Evolutionary conservation across 345 rosid genomes (phyloP).

Genomic region (Eucalyptus regnans): DNA sequence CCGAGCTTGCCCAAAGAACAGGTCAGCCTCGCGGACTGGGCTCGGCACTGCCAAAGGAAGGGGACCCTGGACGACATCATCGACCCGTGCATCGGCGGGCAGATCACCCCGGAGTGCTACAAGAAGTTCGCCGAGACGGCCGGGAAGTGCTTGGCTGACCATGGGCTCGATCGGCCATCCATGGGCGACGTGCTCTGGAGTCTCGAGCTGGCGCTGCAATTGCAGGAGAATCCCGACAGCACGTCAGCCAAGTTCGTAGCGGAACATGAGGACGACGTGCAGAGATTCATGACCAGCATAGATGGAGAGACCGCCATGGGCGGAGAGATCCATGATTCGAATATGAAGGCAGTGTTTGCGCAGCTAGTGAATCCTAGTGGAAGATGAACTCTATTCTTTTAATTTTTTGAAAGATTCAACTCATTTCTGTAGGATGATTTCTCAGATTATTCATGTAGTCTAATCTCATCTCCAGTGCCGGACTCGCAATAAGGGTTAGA

Average conservation of each 20-base stretch:
- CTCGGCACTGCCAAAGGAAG: conserved; percentile 16
- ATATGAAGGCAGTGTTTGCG: conserved; percentile 3
- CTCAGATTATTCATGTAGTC: not conserved
- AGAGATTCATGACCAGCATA: not conserved
- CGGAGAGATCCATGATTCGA: not conserved
- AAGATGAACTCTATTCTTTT: conserved; percentile 4
- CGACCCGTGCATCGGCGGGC: conserved; percentile 39
- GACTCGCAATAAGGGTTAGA: too few relatives aligned
- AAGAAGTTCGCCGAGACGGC: conserved; percentile 60
- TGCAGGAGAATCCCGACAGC: conserved; percentile 30
- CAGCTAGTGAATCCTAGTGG: conserved; percentile 22
- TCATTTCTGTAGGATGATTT: not conserved
- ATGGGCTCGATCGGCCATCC: conserved; percentile 54
- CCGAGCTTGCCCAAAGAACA: conserved; percentile 36
- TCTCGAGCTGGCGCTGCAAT: conserved; percentile 58
- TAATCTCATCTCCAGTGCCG: too few relatives aligned
- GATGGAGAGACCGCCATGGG: conserved; percentile 7
- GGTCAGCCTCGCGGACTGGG: conserved; percentile 59
- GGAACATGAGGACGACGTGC: not conserved
- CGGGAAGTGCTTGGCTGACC: conserved; percentile 53
- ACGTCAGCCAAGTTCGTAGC: not conserved
- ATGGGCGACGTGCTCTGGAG: conserved; percentile 88
- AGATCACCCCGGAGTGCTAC: conserved; percentile 41
- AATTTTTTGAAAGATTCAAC: not conserved
- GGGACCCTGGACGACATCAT: conserved; percentile 26